Conservation (phyloP, 352 stramenopile species). For the Phytophthora hybrid region DNA sequence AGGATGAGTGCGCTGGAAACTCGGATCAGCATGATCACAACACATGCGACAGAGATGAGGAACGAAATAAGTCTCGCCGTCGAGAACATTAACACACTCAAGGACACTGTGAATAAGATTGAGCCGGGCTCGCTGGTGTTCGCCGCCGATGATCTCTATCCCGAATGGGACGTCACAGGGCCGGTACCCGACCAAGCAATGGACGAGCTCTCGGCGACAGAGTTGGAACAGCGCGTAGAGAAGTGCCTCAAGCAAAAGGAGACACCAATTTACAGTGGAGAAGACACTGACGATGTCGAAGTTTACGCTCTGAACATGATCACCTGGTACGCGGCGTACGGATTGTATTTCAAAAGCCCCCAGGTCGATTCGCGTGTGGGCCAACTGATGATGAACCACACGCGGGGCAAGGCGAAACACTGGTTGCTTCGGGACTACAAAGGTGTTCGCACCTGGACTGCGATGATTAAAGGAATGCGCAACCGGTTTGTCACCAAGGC, state of each 20-base stretch:
- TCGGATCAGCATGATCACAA: conserved; percentile 2
- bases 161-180: conserved; percentile 11
- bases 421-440: conserved; percentile 19
- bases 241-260: conserved; percentile 20
- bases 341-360: conserved; percentile 1
- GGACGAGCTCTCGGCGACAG: neutral
- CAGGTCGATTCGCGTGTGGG: conserved; percentile 2
- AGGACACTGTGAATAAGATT: conserved; percentile 19
- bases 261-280: conserved; percentile 4
- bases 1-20: neutral
- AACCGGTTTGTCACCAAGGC: conserved; percentile 11
- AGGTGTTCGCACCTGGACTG: neutral
- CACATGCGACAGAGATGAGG: conserved; percentile 1
- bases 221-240: neutral
- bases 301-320: conserved; percentile 22
- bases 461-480: conserved; percentile 9
- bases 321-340: conserved; percentile 13
- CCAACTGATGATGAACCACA: conserved; percentile 21
- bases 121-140: conserved; percentile 12
- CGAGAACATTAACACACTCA: conserved; percentile 22
- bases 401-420: conserved; percentile 5
- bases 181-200: neutral
- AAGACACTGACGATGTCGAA: conserved; percentile 15
- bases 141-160: conserved; percentile 1
- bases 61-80: conserved; percentile 11